Conservation (phyloP, 257 asterid genomes). For the Nicotiana attenuata region DNA sequence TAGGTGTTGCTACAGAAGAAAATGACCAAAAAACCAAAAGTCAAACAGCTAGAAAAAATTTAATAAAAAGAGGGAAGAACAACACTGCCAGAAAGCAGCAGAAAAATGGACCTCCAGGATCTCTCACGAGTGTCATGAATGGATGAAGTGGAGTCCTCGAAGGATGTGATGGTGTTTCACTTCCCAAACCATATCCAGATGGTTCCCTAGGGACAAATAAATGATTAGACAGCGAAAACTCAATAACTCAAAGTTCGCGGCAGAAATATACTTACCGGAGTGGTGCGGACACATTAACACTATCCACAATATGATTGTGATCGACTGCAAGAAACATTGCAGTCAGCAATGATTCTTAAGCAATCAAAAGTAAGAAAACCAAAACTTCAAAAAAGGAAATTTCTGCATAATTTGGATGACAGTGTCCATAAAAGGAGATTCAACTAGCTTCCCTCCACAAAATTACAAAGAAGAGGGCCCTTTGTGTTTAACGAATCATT, state of each 20-base stretch:
- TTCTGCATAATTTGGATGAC: background rate
- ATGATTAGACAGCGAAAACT: slow-evolving; percentile 16
- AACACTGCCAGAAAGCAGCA: background rate
- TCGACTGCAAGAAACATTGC: slow-evolving; percentile 56
- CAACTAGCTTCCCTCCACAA: background rate
- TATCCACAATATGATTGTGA: slow-evolving; percentile 64
- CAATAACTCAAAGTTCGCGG: background rate
- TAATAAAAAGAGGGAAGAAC: background rate
- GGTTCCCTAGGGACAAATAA: slow-evolving; percentile 46
- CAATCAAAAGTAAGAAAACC: background rate
- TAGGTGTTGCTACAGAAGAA: slow-evolving; percentile 64
- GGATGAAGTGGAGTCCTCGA: slow-evolving; percentile 93
- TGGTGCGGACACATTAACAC: slow-evolving; percentile 64
- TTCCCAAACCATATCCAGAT: slow-evolving; percentile 77
- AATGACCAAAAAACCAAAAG: slow-evolving; percentile 3
- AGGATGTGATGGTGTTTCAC: slow-evolving; percentile 96
- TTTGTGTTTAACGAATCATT: background rate
- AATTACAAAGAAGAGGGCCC: background rate
- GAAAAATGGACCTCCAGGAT: slow-evolving; percentile 54
- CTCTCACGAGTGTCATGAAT: slow-evolving; percentile 94
- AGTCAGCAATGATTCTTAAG: background rate
- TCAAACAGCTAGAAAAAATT: slow-evolving; percentile 6
- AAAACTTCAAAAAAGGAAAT: background rate
- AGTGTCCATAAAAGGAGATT: background rate
- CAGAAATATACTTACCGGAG: slow-evolving; percentile 39